Evolutionary conservation across 2,329 filamentous ascomycete species (phyloP).

Genomic region (Colletotrichum gloeosporioides): DNA sequence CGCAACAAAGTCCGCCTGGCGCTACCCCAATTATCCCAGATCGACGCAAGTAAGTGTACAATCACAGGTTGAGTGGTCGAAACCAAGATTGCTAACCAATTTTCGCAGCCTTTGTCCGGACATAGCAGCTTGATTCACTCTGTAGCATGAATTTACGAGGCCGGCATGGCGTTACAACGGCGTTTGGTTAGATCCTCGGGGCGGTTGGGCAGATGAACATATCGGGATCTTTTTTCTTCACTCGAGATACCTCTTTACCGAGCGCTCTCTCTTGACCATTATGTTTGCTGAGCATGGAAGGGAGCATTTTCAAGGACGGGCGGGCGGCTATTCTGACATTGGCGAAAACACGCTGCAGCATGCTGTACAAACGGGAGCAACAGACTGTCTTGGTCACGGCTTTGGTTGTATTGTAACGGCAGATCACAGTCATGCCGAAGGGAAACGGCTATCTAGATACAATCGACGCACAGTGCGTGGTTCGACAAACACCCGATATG

Average conservation of each 20-base stretch:
- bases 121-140: conserved; percentile 6
- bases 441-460: conserved; percentile 12
- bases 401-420: conserved; percentile 18
- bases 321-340: conserved; percentile 1
- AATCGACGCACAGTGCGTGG: conserved; percentile 2
- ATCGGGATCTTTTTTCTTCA: neutral
- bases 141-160: conserved; percentile 7
- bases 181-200: conserved; percentile 1
- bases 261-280: neutral
- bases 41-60: conserved; percentile 89
- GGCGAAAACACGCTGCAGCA: neutral
- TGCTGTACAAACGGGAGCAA: neutral
- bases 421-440: conserved; percentile 16
- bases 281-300: neutral
- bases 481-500: neutral
- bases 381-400: conserved; percentile 3
- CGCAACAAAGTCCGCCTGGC: conserved; percentile 91
- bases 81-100: neutral
- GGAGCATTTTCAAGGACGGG: neutral
- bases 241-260: conserved; percentile 5
- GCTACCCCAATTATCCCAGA: conserved; percentile 87
- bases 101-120: conserved; percentile 20
- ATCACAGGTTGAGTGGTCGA: too few species aligned
- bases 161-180: conserved; percentile 16
- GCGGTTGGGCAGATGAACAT: neutral